Conservation (phyloP, 352 stramenopile genomes). For the Pythium aphanidermatum region DNA sequence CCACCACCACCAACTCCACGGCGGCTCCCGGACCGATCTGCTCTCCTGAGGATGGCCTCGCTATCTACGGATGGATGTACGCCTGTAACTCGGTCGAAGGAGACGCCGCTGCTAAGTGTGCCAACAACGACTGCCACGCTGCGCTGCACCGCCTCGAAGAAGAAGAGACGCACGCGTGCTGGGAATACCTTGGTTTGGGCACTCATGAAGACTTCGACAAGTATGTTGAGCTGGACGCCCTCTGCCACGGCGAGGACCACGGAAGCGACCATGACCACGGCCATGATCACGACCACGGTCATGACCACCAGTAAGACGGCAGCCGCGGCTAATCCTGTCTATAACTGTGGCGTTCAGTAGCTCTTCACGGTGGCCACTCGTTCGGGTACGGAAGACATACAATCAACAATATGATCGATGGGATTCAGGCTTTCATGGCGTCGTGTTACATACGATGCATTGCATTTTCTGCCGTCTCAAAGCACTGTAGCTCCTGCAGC, state of each 20-base stretch:
- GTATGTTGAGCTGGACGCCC: conserved; percentile 31
- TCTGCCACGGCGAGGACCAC: conserved; percentile 31
- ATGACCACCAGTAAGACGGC: too few relatives aligned
- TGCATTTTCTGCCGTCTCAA: too few relatives aligned
- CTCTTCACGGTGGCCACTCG: too few relatives aligned
- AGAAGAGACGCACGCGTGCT: conserved; percentile 33
- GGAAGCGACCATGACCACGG: conserved; percentile 21
- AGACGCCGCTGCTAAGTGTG: conserved; percentile 32
- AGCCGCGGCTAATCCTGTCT: too few relatives aligned
- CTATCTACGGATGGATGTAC: conserved; percentile 16
- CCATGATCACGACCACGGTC: background rate
- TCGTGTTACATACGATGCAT: too few relatives aligned
- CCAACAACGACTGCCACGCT: conserved; percentile 22
- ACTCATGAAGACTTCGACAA: conserved; percentile 32
- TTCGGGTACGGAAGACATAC: too few relatives aligned
- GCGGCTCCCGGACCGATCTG: background rate
- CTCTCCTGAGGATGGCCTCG: conserved; percentile 1
- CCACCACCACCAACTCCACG: background rate
- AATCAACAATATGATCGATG: too few relatives aligned
- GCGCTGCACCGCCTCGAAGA: conserved; percentile 35
- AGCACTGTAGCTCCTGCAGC: too few relatives aligned
- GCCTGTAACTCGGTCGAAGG: conserved; percentile 31
- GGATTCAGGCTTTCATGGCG: too few relatives aligned
- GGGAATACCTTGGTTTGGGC: conserved; percentile 23
- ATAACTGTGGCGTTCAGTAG: too few relatives aligned